Base-by-base conservation (phyloP, 129 eudicot genomes). In the Logfia minima region DNA sequence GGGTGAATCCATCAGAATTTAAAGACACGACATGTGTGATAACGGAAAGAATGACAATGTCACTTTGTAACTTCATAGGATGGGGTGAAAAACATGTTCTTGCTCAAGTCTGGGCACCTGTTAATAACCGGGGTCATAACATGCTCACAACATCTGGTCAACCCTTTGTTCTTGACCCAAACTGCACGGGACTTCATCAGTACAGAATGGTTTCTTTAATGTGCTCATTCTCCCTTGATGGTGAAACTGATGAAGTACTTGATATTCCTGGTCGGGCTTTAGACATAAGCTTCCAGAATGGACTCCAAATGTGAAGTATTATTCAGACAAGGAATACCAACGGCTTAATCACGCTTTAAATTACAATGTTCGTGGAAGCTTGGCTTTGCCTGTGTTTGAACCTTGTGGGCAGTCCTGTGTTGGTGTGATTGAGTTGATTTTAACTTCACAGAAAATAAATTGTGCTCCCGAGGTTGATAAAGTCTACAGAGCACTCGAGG, bases 401-500 rank as follows among this genome's bases (percentile, higher is more conserved):
- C 92, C 92, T 81, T 80, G 87, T 28, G 92, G 96, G 62, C 92
- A 86, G 37, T 74, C 90, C n/a, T 93, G 98, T 80, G 87, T 93
- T 89, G 98, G 98, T 58, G 97, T 94, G 71, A 76, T 94, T 39
- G 97, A 89, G 89, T 93, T 94, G 71, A 88, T 94, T 75, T 86
- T 91, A 96, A 91, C 93, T 77, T 86, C 92, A 41, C 94, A 87
- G 89, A 89, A 86, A 82, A 89, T 94, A 48, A 91, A 94, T 52
- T 91, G 87, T 82, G 97, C 96, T 52, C 92, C 97, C 17, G 98
- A 91, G 83, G 96, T 94, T 72, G 96, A 94, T 82, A 94, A 91
- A 91, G 96, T 94, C 35, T 94, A 97, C 89, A 94, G 89, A 84
- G 97, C 99, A 61, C 97, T 94, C 79, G 99, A 94, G 99, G 97